A percentile compares a stretch with the other conserved stretches of the same genome.
Evolutionary conservation across 345 rosid species (phyloP).

Genomic region (Rhodomyrtus tomentosa): DNA sequence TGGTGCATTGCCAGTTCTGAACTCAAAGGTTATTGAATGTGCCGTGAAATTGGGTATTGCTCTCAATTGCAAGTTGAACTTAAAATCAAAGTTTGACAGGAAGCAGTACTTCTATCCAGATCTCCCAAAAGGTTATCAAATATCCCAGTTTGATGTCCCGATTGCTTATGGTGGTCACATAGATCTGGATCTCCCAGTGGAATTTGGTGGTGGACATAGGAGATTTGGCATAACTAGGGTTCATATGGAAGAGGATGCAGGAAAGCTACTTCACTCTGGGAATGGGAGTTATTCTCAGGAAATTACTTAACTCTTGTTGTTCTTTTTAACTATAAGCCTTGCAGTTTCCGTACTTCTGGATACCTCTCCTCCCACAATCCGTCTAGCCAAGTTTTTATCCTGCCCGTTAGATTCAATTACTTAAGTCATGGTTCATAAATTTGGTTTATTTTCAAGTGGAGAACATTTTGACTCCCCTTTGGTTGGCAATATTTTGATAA

Average conservation of each 20-base stretch:
- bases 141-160: conserved; percentile 94
- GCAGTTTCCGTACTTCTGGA: background rate
- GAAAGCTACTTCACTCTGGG: conserved; percentile 75
- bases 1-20: conserved; percentile 85
- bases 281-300: conserved; percentile 71
- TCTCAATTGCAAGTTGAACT: conserved; percentile 69
- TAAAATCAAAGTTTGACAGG: conserved; percentile 85
- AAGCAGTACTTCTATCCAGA: conserved; percentile 97
- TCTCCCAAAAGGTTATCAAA: conserved; percentile 95
- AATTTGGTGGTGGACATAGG: conserved; percentile 87
- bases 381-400: background rate
- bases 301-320: background rate
- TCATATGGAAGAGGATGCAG: conserved; percentile 99
- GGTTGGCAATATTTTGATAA: background rate
- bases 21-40: conserved; percentile 72
- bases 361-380: background rate
- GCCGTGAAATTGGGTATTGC: conserved; percentile 85
- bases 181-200: conserved; percentile 82
- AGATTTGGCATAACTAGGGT: conserved; percentile 87
- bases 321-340: background rate
- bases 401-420: background rate
- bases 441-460: background rate
- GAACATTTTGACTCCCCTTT: background rate
- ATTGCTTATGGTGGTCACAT: conserved; percentile 65
- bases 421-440: background rate